These are phyloP conservation scores for Dentipellis fragilis DNA, from an alignment of 768 basidiomycete species.

Conservation along the genomic window DNA sequence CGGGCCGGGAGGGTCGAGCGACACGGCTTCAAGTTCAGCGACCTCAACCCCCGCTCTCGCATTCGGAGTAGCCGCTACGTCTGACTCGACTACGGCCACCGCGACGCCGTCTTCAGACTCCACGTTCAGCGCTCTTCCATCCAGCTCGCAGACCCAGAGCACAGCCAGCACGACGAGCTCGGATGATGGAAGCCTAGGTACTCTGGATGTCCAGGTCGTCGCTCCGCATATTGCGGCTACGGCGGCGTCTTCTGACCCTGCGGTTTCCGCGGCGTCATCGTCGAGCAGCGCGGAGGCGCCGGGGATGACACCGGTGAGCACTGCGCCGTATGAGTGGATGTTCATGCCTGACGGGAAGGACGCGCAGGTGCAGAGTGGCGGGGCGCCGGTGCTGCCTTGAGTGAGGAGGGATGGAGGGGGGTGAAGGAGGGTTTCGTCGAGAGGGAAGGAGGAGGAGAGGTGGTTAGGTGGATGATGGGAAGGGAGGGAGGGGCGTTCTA, in stretches of 20 bases:
- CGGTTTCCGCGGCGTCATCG: conserved; percentile 2
- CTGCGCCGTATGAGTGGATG: conserved; percentile 14
- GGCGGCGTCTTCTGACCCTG: conserved; percentile 4
- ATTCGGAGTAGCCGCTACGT: neutral
- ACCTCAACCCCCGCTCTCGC: neutral
- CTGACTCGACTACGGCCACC: neutral
- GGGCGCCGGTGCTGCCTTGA: neutral
- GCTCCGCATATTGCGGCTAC: neutral
- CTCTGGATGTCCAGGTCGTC: neutral
- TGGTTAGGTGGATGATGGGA: too few relatives aligned
- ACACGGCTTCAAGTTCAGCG: neutral
- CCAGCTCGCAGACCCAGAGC: too few relatives aligned
- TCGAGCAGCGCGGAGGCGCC: conserved; percentile 1
- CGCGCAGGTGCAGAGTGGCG: neutral
- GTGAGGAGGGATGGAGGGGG: neutral
- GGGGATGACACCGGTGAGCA: conserved; percentile 10
- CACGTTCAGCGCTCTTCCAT: neutral
- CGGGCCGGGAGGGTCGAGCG: too few relatives aligned
- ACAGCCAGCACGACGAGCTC: neutral
- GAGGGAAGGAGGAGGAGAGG: too few relatives aligned
- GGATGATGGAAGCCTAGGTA: neutral
- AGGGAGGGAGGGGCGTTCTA: too few relatives aligned
- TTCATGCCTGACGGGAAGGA: conserved; percentile 5
- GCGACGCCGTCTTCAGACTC: neutral
- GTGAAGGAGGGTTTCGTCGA: too few relatives aligned